Conservation (phyloP, 805 yeast species). For the Saccharomycopsis fermentans region DNA sequence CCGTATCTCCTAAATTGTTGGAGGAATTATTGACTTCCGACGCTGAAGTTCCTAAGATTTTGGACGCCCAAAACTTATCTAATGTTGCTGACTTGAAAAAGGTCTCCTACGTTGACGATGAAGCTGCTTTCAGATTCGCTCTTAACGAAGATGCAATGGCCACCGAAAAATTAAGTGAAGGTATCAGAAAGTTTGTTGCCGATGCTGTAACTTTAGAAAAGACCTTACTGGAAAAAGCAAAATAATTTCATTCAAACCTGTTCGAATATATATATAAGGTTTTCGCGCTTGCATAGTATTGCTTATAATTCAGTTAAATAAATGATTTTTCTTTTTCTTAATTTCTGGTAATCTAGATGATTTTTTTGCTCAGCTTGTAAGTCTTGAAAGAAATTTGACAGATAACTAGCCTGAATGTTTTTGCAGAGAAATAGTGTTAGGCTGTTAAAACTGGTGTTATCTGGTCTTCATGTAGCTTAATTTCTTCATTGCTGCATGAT, state of each 20-base stretch:
- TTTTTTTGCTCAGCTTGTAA: too few relatives aligned
- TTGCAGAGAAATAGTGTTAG: too few relatives aligned
- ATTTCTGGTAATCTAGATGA: too few relatives aligned
- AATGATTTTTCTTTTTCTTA: not conserved
- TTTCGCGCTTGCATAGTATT: too few relatives aligned
- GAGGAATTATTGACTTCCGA: conserved; percentile 76
- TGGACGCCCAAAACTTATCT: conserved; percentile 59
- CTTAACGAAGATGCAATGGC: conserved; percentile 98
- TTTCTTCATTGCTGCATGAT: too few relatives aligned
- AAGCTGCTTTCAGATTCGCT: conserved; percentile 79
- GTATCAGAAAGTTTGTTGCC: conserved; percentile 94
- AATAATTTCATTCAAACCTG: not conserved
- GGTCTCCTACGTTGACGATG: conserved; percentile 76
- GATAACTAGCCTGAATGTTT: too few relatives aligned
- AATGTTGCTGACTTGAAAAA: conserved; percentile 46
- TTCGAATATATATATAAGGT: not conserved
- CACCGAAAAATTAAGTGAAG: conserved; percentile 93
- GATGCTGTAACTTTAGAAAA: conserved; percentile 75
- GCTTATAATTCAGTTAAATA: not conserved
- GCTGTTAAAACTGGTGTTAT: too few relatives aligned
- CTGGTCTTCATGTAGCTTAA: too few relatives aligned
- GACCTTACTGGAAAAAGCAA: conserved; percentile 37
- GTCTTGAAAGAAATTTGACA: too few relatives aligned
- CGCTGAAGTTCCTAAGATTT: conserved; percentile 70
- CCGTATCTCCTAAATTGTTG: conserved; percentile 87